Evolutionary conservation across 140 eudicot genomes (phyloP).

Genomic region (Cichorium intybus): DNA sequence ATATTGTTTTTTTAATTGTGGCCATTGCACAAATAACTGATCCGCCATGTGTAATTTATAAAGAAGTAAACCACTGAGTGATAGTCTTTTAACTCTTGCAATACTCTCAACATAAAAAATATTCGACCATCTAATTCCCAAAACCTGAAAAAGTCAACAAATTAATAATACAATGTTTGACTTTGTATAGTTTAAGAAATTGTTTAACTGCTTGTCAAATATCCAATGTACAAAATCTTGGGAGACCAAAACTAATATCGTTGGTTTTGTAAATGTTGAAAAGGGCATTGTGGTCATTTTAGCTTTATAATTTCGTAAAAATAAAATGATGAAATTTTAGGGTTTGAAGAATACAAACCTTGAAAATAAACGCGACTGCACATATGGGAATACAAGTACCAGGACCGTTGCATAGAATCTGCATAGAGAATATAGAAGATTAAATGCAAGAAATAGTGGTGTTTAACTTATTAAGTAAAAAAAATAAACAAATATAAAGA

Average conservation of each 20-base stretch:
- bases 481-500: neutral
- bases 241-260: neutral
- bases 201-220: neutral
- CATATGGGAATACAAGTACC: conserved; percentile 83
- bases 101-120: conserved; percentile 81
- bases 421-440: neutral
- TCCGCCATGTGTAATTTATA: conserved; percentile 83
- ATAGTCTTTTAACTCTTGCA: conserved; percentile 86
- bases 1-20: conserved; percentile 67
- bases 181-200: neutral
- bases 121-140: conserved; percentile 77
- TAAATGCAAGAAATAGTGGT: neutral
- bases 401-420: conserved; percentile 84
- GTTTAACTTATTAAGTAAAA: neutral
- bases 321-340: no score
- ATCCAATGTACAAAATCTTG: neutral
- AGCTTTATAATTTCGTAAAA: no score
- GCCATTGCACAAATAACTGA: conserved; percentile 93
- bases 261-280: no score
- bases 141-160: conserved; percentile 40
- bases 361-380: conserved; percentile 54
- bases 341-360: conserved; percentile 37
- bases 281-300: no score
- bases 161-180: neutral
- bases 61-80: conserved; percentile 80